Percentiles rank a stretch among this genome's conserved stretches.
Evolutionary conservation across 2,329 filamentous ascomycete genomes (phyloP).

Genomic region (Fusarium sp.): DNA sequence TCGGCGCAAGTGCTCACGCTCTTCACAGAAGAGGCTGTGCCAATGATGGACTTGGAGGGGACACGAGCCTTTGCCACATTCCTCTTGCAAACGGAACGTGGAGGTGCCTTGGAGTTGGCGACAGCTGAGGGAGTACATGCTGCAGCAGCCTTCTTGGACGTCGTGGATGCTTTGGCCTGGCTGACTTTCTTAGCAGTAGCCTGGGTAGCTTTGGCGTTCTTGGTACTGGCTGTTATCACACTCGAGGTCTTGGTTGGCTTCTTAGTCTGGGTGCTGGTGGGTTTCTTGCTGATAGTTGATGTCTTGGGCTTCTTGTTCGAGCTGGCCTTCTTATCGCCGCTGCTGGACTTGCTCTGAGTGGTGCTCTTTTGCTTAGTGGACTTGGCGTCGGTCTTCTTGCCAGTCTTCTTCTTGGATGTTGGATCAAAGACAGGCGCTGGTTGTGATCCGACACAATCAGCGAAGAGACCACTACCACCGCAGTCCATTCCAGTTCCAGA

Average conservation of each 20-base stretch:
- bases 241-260: not conserved
- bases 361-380: not conserved
- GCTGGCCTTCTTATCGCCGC: not conserved
- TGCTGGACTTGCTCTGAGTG: not conserved
- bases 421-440: not conserved
- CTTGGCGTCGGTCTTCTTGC: not conserved
- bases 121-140: not conserved
- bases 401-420: not conserved
- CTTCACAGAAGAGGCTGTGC: not conserved
- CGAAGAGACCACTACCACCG: not conserved
- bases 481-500: not conserved
- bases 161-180: not conserved
- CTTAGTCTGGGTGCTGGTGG: not conserved
- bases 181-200: fast-evolving
- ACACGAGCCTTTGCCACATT: not conserved
- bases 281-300: not conserved
- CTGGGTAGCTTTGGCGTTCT: not conserved
- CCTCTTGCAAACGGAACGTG: not conserved
- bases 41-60: not conserved
- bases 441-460: not conserved
- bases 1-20: not conserved
- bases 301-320: not conserved
- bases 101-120: not conserved
- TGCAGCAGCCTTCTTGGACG: not conserved
- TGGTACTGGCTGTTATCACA: not conserved